Conservation (phyloP, 2,329 filamentous ascomycete species). For the Ophiostoma novo-ulmi region DNA sequence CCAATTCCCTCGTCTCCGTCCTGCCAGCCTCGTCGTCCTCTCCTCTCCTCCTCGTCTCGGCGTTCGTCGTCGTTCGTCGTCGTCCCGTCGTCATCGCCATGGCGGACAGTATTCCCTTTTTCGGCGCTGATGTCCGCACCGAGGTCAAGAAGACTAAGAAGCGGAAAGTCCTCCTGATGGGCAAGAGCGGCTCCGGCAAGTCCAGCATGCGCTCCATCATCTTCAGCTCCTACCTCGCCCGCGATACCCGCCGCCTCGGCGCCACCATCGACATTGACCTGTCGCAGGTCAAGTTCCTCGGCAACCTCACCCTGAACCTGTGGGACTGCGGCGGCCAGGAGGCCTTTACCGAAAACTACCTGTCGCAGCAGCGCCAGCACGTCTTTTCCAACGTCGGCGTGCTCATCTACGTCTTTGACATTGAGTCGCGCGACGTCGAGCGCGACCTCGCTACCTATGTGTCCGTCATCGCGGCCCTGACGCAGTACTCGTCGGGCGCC, state of each 20-base stretch:
- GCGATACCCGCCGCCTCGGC: conserved; percentile 87
- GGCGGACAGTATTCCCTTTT: conserved; percentile 19
- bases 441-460: conserved; percentile 89
- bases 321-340: conserved; percentile 99
- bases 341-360: conserved; percentile 97
- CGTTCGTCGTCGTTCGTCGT: background rate
- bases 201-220: conserved; percentile 98
- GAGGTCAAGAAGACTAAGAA: conserved; percentile 68
- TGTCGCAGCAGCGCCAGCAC: conserved; percentile 89
- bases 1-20: background rate
- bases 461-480: conserved; percentile 80
- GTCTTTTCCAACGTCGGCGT: conserved; percentile 96
- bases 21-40: background rate
- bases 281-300: conserved; percentile 97
- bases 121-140: conserved; percentile 26
- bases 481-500: conserved; percentile 74
- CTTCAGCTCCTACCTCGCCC: conserved; percentile 97
- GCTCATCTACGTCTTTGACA: conserved; percentile 98
- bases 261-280: conserved; percentile 98
- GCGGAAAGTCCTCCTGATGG: conserved; percentile 85
- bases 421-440: conserved; percentile 90
- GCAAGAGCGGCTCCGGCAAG: conserved; percentile 94
- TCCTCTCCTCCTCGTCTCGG: background rate
- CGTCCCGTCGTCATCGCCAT: background rate
- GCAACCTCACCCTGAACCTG: conserved; percentile 91